Conservation (phyloP, 257 asterid genomes). For the Catharanthus roseus region DNA sequence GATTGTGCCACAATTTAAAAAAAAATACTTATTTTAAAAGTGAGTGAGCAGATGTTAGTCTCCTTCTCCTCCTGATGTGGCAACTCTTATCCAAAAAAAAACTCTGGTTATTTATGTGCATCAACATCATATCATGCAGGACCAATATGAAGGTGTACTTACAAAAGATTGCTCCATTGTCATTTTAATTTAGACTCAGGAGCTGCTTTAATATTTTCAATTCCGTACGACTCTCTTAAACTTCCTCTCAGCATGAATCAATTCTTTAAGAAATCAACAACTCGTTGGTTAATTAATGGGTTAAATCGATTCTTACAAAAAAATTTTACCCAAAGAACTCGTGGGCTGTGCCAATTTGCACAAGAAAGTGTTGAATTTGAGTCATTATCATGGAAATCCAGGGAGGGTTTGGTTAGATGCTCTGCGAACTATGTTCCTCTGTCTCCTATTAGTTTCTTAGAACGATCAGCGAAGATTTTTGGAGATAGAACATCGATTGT, state of each 20-base stretch:
- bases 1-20: too few relatives aligned
- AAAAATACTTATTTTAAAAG: too few relatives aligned
- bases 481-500: constrained; percentile 33
- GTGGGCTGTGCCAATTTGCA: constrained; percentile 6
- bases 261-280: constrained; percentile 6
- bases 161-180: too few relatives aligned
- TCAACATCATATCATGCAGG: too few relatives aligned
- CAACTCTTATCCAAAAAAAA: too few relatives aligned
- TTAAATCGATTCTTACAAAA: background rate
- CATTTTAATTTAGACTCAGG: too few relatives aligned
- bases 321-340: background rate
- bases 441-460: constrained; percentile 36
- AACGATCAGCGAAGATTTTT: constrained; percentile 33
- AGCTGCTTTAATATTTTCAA: too few relatives aligned
- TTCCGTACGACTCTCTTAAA: too few relatives aligned
- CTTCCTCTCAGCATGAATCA: constrained; percentile 9
- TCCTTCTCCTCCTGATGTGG: too few relatives aligned
- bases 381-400: constrained; percentile 17
- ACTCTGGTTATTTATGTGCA: too few relatives aligned
- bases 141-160: too few relatives aligned
- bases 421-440: constrained; percentile 32
- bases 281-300: background rate
- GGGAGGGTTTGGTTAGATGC: constrained; percentile 26
- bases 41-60: too few relatives aligned
- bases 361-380: constrained; percentile 12